Evolutionary conservation across 352 stramenopile species (phyloP).

Genomic region (Pythium brachiatum): DNA sequence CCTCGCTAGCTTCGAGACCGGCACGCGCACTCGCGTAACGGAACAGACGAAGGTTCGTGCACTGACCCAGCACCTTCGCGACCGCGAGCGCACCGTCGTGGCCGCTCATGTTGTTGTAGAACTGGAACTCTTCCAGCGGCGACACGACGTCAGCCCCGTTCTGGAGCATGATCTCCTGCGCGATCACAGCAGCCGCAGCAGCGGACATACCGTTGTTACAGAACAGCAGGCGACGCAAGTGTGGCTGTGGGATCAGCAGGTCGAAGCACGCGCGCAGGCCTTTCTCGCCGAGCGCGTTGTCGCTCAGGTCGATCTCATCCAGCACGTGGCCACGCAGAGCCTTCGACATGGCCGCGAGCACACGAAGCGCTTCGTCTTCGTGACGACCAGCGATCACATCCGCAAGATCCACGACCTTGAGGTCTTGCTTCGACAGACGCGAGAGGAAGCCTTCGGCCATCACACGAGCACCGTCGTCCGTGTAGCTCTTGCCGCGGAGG

Average conservation of each 20-base stretch:
- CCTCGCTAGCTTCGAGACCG: conserved; percentile 46
- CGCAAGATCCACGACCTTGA: conserved; percentile 80
- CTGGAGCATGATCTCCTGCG: conserved; percentile 68
- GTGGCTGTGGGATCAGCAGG: conserved; percentile 65
- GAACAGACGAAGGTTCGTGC: conserved; percentile 49
- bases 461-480: conserved; percentile 52
- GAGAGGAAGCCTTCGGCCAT: conserved; percentile 52
- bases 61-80: conserved; percentile 48
- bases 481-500: conserved; percentile 82
- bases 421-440: conserved; percentile 31
- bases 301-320: conserved; percentile 83
- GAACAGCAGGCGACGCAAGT: conserved; percentile 59
- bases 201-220: conserved; percentile 83
- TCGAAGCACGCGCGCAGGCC: conserved; percentile 72
- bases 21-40: conserved; percentile 70
- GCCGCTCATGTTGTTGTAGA: conserved; percentile 88
- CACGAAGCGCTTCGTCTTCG: conserved; percentile 88
- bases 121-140: conserved; percentile 73
- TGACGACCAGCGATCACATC: conserved; percentile 91
- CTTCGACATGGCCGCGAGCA: conserved; percentile 79
- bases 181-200: conserved; percentile 55
- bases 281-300: conserved; percentile 78
- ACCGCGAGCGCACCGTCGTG: conserved; percentile 62
- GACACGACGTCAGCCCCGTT: conserved; percentile 38
- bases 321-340: conserved; percentile 75